Conservation (phyloP, 495 filamentous ascomycete genomes). For the Penicillium alfredii region DNA sequence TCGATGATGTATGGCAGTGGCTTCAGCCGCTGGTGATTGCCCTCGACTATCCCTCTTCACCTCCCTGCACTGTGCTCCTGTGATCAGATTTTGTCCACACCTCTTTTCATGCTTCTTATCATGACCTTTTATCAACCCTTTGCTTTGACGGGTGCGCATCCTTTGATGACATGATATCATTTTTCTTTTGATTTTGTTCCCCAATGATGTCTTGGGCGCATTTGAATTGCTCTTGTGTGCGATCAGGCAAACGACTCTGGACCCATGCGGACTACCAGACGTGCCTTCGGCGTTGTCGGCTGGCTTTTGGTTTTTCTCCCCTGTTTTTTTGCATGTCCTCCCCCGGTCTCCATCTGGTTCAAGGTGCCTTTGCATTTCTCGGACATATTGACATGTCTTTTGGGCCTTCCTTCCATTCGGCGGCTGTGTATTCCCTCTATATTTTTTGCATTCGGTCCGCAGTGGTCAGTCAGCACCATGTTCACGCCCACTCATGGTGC, state of each 20-base stretch:
- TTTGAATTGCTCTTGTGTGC: slow-evolving; percentile 23
- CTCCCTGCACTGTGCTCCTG: too few species aligned
- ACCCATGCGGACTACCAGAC: slow-evolving; percentile 27
- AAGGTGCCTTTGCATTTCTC: slow-evolving; percentile 31
- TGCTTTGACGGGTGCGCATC: slow-evolving; percentile 15
- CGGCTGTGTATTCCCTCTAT: slow-evolving; percentile 28
- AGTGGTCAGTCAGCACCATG: slow-evolving; percentile 32
- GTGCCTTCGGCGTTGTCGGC: slow-evolving; percentile 35
- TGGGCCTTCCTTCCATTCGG: slow-evolving; percentile 21
- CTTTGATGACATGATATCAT: slow-evolving; percentile 36
- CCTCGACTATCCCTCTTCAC: slow-evolving; percentile 8
- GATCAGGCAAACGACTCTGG: slow-evolving; percentile 30
- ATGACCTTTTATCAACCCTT: slow-evolving; percentile 10
- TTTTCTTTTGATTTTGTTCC: slow-evolving; percentile 20
- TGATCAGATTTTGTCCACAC: too few species aligned
- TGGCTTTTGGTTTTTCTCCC: slow-evolving; percentile 12
- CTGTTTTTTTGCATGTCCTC: slow-evolving; percentile 20
- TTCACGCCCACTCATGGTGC: slow-evolving; percentile 57
- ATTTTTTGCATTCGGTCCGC: slow-evolving; percentile 32
- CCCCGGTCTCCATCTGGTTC: slow-evolving; percentile 13
- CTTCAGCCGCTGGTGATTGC: slow-evolving; percentile 66
- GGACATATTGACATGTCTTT: slow-evolving; percentile 31
- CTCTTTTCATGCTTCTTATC: slow-evolving; percentile 16
- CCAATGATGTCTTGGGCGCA: slow-evolving; percentile 22
- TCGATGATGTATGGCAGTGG: slow-evolving; percentile 77